A percentile compares a stretch with the other conserved stretches of the same genome.
phyloP scores from a whole-genome alignment of 2,329 filamentous ascomycete genomes.

The Ophiobolus disseminans region DNA sequence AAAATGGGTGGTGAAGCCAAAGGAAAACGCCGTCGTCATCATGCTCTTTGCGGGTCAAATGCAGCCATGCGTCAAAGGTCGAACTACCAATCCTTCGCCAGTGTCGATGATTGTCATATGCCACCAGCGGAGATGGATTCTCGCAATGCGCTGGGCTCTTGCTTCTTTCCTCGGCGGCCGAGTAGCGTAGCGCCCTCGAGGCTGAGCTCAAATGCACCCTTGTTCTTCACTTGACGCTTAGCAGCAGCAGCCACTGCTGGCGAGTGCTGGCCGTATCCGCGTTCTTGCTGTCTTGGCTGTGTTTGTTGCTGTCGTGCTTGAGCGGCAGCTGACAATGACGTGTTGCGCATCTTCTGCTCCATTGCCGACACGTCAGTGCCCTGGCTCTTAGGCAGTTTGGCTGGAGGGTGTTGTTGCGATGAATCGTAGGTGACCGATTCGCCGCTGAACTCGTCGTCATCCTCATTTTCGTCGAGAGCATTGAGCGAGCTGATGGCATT shows the following conservation, averaged over 20 bases:
- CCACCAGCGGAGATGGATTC: slow-evolving; percentile 49
- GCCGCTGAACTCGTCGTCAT: slow-evolving; percentile 71
- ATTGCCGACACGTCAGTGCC: slow-evolving; percentile 72
- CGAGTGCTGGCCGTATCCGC: slow-evolving; percentile 89
- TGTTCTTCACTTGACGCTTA: slow-evolving; percentile 77
- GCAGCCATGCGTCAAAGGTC: not conserved
- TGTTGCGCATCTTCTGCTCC: slow-evolving; percentile 85
- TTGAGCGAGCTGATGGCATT: slow-evolving; percentile 72
- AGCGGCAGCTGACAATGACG: slow-evolving; percentile 73
- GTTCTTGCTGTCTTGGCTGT: slow-evolving; percentile 56
- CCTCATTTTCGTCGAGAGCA: slow-evolving; percentile 68
- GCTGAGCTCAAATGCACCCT: slow-evolving; percentile 89
- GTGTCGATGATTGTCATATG: slow-evolving; percentile 40
- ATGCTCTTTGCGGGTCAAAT: slow-evolving; percentile 8
- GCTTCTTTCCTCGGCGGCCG: slow-evolving; percentile 69
- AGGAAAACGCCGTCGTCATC: slow-evolving; percentile 29
- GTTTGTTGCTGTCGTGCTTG: slow-evolving; percentile 62
- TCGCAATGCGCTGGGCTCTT: slow-evolving; percentile 54
- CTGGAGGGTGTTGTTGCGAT: slow-evolving; percentile 58
- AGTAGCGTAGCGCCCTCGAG: slow-evolving; percentile 89
- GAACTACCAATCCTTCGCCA: slow-evolving; percentile 42
- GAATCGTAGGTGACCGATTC: slow-evolving; percentile 64
- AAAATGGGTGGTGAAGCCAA: slow-evolving; percentile 19
- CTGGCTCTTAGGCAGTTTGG: slow-evolving; percentile 72
- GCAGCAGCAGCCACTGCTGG: slow-evolving; percentile 83